Percentiles rank a stretch among this genome's conserved stretches.
These are phyloP conservation scores for Boletus eberwhitei DNA, from an alignment of 768 basidiomycete genomes.

Conservation along the genomic window DNA sequence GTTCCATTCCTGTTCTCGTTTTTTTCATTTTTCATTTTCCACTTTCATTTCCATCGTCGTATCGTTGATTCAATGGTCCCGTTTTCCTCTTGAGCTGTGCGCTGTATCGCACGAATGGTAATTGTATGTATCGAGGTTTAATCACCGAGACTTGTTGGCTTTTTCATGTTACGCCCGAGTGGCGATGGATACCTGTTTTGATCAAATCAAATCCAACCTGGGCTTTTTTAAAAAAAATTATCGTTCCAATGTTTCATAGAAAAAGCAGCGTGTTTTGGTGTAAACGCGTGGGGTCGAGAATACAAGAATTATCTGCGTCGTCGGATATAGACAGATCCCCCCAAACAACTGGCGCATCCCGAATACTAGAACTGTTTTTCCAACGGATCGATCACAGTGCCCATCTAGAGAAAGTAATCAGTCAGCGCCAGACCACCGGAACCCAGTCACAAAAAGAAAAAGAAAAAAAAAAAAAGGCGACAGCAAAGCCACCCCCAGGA, in stretches of 20 bases:
- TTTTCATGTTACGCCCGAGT: constrained; percentile 2
- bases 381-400: constrained; percentile 66
- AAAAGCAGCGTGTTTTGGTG: not conserved
- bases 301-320: not conserved
- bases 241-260: not conserved
- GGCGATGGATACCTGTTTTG: not conserved
- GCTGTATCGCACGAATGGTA: not conserved
- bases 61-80: not conserved
- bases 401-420: constrained; percentile 47
- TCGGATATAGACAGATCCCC: not conserved
- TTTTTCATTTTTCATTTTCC: not conserved
- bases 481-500: not conserved
- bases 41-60: not conserved
- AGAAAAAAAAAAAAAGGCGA: too few species aligned
- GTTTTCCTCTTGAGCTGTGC: not conserved
- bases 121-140: constrained; percentile 9
- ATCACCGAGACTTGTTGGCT: constrained; percentile 12
- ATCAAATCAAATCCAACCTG: not conserved
- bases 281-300: not conserved
- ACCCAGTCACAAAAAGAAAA: not conserved
- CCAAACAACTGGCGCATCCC: not conserved
- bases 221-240: too few species aligned
- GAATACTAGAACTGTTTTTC: constrained; percentile 43
- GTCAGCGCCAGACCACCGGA: not conserved
- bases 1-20: not conserved